phyloP scores from a whole-genome alignment of 768 basidiomycete genomes.

The Leccinum rimulosum region DNA sequence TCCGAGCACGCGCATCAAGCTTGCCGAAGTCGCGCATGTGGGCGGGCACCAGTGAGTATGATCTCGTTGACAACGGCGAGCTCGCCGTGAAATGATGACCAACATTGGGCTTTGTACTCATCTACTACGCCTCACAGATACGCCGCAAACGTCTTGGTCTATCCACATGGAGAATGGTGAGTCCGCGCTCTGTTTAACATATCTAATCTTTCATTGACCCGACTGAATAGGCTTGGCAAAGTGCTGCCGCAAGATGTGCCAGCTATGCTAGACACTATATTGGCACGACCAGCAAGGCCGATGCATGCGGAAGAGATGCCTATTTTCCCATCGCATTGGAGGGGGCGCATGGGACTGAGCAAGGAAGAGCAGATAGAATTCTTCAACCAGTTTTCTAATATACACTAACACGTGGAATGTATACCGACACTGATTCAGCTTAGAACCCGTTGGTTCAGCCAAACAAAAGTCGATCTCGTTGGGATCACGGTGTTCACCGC shows the following conservation, averaged over 20 bases:
- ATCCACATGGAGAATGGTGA: conserved; percentile 73
- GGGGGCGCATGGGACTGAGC: conserved; percentile 67
- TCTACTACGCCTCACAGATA: not conserved
- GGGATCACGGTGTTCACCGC: conserved; percentile 52
- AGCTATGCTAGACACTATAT: conserved; percentile 45
- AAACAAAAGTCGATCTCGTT: conserved; percentile 53
- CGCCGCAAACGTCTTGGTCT: conserved; percentile 60
- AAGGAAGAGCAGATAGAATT: conserved; percentile 55
- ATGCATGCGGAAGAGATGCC: conserved; percentile 33
- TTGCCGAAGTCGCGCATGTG: conserved; percentile 74
- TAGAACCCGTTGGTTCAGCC: conserved; percentile 13
- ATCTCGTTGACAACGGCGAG: not conserved
- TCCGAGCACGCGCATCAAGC: conserved; percentile 35
- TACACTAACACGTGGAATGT: not conserved
- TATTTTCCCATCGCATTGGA: conserved; percentile 53
- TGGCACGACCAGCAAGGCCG: conserved; percentile 31
- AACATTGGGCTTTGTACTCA: not conserved
- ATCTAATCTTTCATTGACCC: not conserved
- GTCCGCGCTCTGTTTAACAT: conserved; percentile 15
- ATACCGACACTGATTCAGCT: not conserved
- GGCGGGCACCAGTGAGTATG: conserved; percentile 74
- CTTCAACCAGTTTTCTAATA: conserved; percentile 12
- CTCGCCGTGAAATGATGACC: not conserved
- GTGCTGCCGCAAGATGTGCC: conserved; percentile 58
- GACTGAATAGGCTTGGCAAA: conserved; percentile 55